Base-by-base conservation (phyloP, 495 filamentous ascomycete species). In the Penicillium lagena region DNA sequence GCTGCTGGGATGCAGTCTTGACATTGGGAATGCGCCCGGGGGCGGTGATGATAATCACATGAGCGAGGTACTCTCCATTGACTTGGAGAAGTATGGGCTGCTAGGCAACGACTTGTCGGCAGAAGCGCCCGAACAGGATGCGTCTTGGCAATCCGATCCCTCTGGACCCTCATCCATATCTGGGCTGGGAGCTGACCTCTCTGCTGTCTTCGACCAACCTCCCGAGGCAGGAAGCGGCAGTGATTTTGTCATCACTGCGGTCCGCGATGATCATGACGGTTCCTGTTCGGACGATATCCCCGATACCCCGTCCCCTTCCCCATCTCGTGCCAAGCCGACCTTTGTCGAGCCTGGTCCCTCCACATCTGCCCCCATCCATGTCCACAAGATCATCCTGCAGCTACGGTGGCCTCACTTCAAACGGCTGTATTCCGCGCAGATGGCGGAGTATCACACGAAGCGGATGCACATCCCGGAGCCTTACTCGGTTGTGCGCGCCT, bases 391-490 rank as follows among this genome's bases (percentile, higher is more conserved):
- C 43, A 95, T 98, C 40, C 74, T 98, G 13, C 87, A 90, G 59
- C 83, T 94, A 7, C 82, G 93, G 33, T 98, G 93, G 93, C 91
- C 93, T 11, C 94, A 98, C 62, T 98, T 98, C 63, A 81, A 83
- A 17, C 82, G 91, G 9, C 65, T 98, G 5, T 96, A 93, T 64
- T 78, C 87, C 13, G 80, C 91, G 9, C 89, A 95, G 52, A 97
- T 98, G 93, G 81, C 85, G 9, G 93, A 98, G 59, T 97, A 93
- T 55, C 93, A 97, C 61, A 89, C 87, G 10, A 90, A 90, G 54
- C 87, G 86, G 60, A 90, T 98, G 86, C 93, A 97, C 65, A 95
- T 98, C 35, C 90, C 94, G 0, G 94, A 97, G 58, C 89, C 90
- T 2, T 97, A 96, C 61, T 83, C 83, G 5, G 90, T 95, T 5